A percentile compares a stretch with the other conserved stretches of the same genome.
These are phyloP conservation scores for Verticillium longisporum DNA, from an alignment of 2,329 filamentous ascomycete species.

Conservation along the genomic window DNA sequence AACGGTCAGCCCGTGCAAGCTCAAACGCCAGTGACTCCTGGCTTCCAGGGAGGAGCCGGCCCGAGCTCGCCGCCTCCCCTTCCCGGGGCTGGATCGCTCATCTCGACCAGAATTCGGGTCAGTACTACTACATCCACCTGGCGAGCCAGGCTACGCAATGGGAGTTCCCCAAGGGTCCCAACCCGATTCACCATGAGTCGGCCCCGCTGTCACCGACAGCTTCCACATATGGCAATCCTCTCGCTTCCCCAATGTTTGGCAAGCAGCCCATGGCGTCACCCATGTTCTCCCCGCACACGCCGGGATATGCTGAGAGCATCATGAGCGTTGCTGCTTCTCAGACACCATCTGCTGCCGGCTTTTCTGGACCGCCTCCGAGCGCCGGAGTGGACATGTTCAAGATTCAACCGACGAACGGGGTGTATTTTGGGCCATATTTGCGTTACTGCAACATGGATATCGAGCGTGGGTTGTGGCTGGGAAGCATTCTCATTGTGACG, in stretches of 20 bases:
- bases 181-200: constrained; percentile 76
- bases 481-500: constrained; percentile 88
- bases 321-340: constrained; percentile 71
- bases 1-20: neutral
- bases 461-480: constrained; percentile 83
- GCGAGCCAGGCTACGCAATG: constrained; percentile 94
- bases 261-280: constrained; percentile 71
- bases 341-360: constrained; percentile 72
- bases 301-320: constrained; percentile 79
- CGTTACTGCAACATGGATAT: constrained; percentile 97
- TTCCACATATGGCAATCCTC: constrained; percentile 68
- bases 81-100: constrained; percentile 96
- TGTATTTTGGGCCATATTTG: constrained; percentile 96
- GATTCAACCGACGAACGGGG: constrained; percentile 85
- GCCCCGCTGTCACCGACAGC: constrained; percentile 76
- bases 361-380: constrained; percentile 79
- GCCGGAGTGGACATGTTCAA: constrained; percentile 94
- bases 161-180: constrained; percentile 97
- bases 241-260: constrained; percentile 61
- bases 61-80: constrained; percentile 85
- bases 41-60: constrained; percentile 34
- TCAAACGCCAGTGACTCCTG: constrained; percentile 30
- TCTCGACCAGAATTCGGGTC: constrained; percentile 87
- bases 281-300: constrained; percentile 74
- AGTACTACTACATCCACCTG: constrained; percentile 98